phyloP scores from a whole-genome alignment of 2,329 filamentous ascomycete genomes.

The Aschersonia sp. region DNA sequence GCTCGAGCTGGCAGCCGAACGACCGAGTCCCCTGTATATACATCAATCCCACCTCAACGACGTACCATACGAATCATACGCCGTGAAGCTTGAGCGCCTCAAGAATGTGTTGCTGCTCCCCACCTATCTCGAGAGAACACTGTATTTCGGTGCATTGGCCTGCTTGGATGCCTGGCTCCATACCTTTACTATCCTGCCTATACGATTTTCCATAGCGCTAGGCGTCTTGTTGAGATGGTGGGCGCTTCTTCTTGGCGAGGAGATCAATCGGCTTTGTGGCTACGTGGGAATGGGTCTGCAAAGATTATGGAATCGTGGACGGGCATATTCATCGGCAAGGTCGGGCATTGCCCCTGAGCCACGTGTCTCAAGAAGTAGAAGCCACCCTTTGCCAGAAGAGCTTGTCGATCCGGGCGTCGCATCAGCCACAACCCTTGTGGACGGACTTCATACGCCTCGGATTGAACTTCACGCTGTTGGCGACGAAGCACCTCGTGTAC shows the following conservation, averaged over 20 bases:
- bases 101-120: slow-evolving; percentile 80
- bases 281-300: slow-evolving; percentile 74
- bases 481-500: background rate
- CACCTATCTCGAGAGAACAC: slow-evolving; percentile 65
- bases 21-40: slow-evolving; percentile 52
- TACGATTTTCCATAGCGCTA: slow-evolving; percentile 73
- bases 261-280: slow-evolving; percentile 53
- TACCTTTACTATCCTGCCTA: slow-evolving; percentile 85
- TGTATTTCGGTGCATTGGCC: slow-evolving; percentile 78
- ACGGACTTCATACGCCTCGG: background rate
- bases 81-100: slow-evolving; percentile 81
- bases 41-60: slow-evolving; percentile 42
- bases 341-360: slow-evolving; percentile 19
- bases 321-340: slow-evolving; percentile 22
- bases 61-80: slow-evolving; percentile 77
- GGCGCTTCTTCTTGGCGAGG: slow-evolving; percentile 55
- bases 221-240: slow-evolving; percentile 69
- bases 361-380: slow-evolving; percentile 24
- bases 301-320: slow-evolving; percentile 56
- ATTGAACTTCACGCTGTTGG: background rate
- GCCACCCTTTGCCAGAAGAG: slow-evolving; percentile 14
- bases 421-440: background rate
- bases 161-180: slow-evolving; percentile 95
- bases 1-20: slow-evolving; percentile 46
- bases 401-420: slow-evolving; percentile 6